phyloP scores from a whole-genome alignment of 176 grass and related monocot genomes.

The Poa pratensis region DNA sequence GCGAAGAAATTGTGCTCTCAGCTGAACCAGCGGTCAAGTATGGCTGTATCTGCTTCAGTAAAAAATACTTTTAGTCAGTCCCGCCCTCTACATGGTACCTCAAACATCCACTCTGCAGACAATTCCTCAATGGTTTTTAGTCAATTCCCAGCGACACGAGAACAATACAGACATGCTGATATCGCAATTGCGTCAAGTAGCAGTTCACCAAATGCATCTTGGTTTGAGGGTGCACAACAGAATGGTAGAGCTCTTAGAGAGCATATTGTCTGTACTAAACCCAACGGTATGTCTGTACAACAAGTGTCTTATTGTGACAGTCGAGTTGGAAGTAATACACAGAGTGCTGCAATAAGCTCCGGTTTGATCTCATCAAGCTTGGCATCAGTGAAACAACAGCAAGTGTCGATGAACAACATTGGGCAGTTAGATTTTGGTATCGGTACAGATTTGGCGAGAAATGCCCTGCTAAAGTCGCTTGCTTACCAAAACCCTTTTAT shows the following conservation, averaged over 20 bases:
- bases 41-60: constrained; percentile 54
- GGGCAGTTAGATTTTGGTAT: constrained; percentile 43
- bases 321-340: constrained; percentile 38
- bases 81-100: constrained; percentile 29
- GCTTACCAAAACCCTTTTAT: constrained; percentile 31
- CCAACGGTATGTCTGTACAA: constrained; percentile 36
- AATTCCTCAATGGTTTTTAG: constrained; percentile 36
- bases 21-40: constrained; percentile 51
- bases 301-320: constrained; percentile 35
- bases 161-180: constrained; percentile 35
- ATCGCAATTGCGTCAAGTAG: constrained; percentile 35
- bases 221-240: constrained; percentile 48
- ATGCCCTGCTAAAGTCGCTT: constrained; percentile 44
- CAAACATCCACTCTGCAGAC: constrained; percentile 32
- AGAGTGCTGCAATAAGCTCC: constrained; percentile 42
- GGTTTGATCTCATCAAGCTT: constrained; percentile 47
- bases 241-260: constrained; percentile 41
- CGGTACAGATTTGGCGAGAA: constrained; percentile 32
- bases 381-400: constrained; percentile 48
- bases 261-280: constrained; percentile 32
- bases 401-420: constrained; percentile 45
- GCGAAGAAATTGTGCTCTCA: constrained; percentile 71
- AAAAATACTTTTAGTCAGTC: constrained; percentile 47
- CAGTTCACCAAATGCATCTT: constrained; percentile 44
- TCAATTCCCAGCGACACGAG: constrained; percentile 28